Evolutionary conservation across 1,284 basidiomycete species (phyloP).

Genomic region (Xanthoconium separans): DNA sequence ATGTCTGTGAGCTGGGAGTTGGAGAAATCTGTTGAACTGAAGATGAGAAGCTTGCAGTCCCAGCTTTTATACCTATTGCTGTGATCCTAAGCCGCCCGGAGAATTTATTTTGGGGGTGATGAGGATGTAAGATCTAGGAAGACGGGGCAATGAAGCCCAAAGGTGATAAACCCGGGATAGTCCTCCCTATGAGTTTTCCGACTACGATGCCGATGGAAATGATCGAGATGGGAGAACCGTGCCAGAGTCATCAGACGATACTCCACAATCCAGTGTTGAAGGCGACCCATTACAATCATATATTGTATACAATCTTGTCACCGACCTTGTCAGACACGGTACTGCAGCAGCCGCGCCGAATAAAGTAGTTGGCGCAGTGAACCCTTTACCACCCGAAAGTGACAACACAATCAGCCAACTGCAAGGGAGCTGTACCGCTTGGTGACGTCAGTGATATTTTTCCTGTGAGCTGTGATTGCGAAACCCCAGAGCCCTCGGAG

Average conservation of each 20-base stretch:
- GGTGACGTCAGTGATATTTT: too few relatives aligned
- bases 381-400: too few relatives aligned
- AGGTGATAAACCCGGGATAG: neutral
- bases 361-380: too few relatives aligned
- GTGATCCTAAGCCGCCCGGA: neutral
- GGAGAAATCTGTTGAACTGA: slow-evolving; percentile 1
- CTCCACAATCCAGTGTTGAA: neutral
- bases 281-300: too few relatives aligned
- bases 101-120: slow-evolving; percentile 1
- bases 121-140: neutral
- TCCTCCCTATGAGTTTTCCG: neutral
- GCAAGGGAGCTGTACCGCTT: too few relatives aligned
- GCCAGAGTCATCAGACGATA: neutral
- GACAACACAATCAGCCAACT: too few relatives aligned
- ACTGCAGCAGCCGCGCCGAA: too few relatives aligned
- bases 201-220: neutral
- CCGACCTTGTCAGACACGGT: too few relatives aligned
- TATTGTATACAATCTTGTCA: neutral
- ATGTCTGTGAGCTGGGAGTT: slow-evolving; percentile 13
- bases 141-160: neutral
- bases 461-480: too few relatives aligned
- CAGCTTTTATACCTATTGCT: slow-evolving; percentile 15
- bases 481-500: too few relatives aligned
- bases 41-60: neutral
- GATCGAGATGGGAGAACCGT: neutral